Evolutionary conservation across 257 asterid species (phyloP).

Genomic region (Solanum bukasovii): DNA sequence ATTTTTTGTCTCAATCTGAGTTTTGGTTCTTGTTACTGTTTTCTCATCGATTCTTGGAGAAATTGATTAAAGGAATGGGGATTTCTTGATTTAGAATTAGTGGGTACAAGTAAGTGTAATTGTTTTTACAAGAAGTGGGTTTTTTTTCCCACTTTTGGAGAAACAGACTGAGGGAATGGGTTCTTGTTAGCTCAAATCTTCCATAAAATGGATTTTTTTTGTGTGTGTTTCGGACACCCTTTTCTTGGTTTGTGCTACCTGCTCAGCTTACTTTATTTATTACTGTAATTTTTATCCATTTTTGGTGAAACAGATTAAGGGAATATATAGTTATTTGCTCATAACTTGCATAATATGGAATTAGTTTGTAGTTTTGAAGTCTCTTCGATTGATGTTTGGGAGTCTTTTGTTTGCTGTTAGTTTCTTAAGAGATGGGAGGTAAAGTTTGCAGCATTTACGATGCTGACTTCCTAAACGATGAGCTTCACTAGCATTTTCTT

Average conservation of each 20-base stretch:
- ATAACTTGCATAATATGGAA: background rate
- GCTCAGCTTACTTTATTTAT: background rate
- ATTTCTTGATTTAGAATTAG: background rate
- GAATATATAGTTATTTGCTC: background rate
- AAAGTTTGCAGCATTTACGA: background rate
- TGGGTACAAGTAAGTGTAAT: background rate
- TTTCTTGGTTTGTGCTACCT: background rate
- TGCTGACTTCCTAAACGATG: constrained; percentile 1
- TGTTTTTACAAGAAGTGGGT: background rate
- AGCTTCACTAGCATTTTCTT: constrained; percentile 3
- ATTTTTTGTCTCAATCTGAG: background rate
- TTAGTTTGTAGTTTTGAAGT: background rate
- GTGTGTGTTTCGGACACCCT: background rate
- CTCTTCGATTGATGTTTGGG: background rate
- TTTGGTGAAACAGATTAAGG: background rate
- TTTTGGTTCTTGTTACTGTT: background rate
- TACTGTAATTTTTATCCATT: background rate
- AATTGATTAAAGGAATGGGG: background rate
- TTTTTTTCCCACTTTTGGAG: background rate
- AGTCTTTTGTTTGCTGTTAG: background rate
- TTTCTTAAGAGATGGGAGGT: background rate
- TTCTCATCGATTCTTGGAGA: background rate
- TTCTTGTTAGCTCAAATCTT: background rate
- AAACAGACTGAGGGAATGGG: background rate
- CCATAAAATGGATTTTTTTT: background rate